Evolutionary conservation across 176 grass and related monocot species (phyloP), one percentile per base, ranked within the genome.

Genomic region (Oryza punctata): DNA sequence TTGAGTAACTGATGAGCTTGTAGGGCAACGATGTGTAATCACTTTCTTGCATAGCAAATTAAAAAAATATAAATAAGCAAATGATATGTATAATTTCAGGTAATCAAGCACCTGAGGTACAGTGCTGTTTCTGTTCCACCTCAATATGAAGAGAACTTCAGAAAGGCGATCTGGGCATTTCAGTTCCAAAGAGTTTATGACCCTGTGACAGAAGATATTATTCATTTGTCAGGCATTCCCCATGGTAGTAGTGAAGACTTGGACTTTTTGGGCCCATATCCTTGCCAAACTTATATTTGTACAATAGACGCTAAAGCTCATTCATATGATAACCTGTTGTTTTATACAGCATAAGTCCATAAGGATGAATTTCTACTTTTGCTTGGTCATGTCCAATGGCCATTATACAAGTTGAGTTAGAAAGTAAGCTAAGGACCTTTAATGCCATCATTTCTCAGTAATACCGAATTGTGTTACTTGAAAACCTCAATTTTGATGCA

Each of bases 241-340:
- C 24, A 77, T 29, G 87, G 37, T 72, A 38, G 85, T 82, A 79
- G 37, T 70, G 91, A 90, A 86, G 95, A 98, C 6, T 89, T 96
- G 88, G 95, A 95, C 57, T 98, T 95, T 98, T 72, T 98, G 65
- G 95, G 95, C 85, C 95, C 95, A 98, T 95, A 98, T 98, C 95
- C 92, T 98, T 89, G 66, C 71, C 50, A 65, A 66, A n/a, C 16
- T 63, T 82, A 82, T 61, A 33, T 64, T 67, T 79, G 23, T 69
- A 35, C 19, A 25, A 11, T 67, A 49, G 28, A 59, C 46, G 14
- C 44, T 77, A 86, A 78, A 78, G 21, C 50, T 61, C 44, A 52
- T 81, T 27, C 63, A 75, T 69, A 72, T 67, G 47, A 81, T 12
- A 81, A 26, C 57, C 21, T 0, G 26, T 38, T 28, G 19, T 79